Evolutionary conservation across 805 yeast genomes (phyloP), one percentile per base, ranked within the genome.

Genomic region (Blastobotrys peoriensis): DNA sequence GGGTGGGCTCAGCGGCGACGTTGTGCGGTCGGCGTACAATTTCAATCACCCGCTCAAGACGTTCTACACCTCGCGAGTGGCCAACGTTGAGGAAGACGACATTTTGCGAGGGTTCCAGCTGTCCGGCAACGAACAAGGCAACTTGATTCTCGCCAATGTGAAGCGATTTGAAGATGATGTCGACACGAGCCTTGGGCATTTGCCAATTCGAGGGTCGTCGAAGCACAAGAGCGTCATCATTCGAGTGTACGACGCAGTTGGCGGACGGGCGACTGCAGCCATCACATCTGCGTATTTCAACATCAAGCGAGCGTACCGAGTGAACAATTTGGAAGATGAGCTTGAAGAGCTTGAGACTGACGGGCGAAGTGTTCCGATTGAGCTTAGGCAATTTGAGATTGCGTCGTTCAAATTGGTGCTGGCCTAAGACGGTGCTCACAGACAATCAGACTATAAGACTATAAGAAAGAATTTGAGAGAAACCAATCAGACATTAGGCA

Each of bases 121-220:
- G 42, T 41, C 58, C 5, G 84, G 86, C 17, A 79, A 76, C 48
- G 65, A 66, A 5, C 30, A 25, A 13, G 36, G 21, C n/a, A 77
- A 80, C 48, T 66, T 91, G 44, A 73, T 89, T 4, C 62, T 91
- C 40, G 79, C 91, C 3, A 79, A 86, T 52, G 63, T 93, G 40
- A 93, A 93, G 66, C 76, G 98, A 55, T 88, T 86, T 9, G 97
- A 89, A 59, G 87, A 83, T 58, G 97, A 91, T 60, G 68, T 60
- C 38, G 72, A 76, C 36, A 54, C 57, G 5, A 44, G 52, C 36
- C 49, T 52, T 5, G 64, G 65, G 3, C 57, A 63, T 23, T 61
- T 73, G 36, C 76, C 81, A 6, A 69, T 74, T 36, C 43, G 58
- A 18, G 69, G 70, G 38, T 61, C 64, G 42, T 56, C 60, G 27